A percentile compares a stretch with the other conserved stretches of the same genome.
These are phyloP conservation scores for Aspergillus pseudonomiae DNA, from an alignment of 2,329 filamentous ascomycete species.

Conservation along the genomic window DNA sequence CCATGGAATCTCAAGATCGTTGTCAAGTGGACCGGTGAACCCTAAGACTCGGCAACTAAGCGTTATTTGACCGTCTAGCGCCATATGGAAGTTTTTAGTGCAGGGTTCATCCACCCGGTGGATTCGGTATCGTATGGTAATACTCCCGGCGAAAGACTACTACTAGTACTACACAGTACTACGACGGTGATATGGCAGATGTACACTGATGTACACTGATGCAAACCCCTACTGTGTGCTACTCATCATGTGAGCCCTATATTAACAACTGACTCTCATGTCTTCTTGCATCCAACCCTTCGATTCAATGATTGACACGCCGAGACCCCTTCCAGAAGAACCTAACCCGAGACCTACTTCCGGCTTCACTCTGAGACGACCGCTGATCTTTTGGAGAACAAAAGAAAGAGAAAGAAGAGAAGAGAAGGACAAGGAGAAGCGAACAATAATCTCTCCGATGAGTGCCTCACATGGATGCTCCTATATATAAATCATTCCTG, in stretches of 20 bases:
- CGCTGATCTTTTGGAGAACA: neutral
- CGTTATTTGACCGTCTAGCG: neutral
- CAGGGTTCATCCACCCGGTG: neutral
- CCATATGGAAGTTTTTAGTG: neutral
- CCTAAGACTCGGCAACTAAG: conserved; percentile 6
- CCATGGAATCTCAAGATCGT: conserved; percentile 4
- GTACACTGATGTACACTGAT: neutral
- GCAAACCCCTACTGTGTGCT: neutral
- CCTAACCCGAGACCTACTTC: neutral
- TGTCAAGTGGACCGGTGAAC: conserved; percentile 3
- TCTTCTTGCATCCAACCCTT: neutral
- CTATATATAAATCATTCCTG: conserved; percentile 20
- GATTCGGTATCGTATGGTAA: neutral
- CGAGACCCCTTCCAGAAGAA: neutral
- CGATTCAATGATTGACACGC: neutral
- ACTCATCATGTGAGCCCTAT: neutral
- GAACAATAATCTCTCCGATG: neutral
- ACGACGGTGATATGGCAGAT: neutral
- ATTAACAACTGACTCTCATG: neutral
- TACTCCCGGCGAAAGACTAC: neutral
- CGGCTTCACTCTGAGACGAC: neutral
- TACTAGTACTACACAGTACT: neutral
- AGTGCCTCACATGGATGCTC: neutral
- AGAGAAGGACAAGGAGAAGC: neutral
- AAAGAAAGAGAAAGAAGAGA: neutral